Conservation (phyloP, 2,329 filamentous ascomycete genomes). For the Diaporthe ampelina region DNA sequence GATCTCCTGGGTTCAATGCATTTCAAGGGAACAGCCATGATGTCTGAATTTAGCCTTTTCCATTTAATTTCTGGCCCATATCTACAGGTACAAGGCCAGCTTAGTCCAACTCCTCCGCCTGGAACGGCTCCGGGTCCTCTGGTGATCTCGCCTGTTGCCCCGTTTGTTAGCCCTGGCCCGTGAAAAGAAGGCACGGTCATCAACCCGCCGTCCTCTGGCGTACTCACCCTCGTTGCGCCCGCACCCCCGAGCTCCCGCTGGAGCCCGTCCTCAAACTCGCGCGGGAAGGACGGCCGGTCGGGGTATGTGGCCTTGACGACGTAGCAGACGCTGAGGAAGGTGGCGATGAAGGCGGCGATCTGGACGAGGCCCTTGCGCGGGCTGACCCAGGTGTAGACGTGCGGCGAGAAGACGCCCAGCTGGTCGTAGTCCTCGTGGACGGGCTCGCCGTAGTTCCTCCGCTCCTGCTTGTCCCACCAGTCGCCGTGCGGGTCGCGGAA, state of each 20-base stretch:
- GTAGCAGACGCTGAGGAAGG: slow-evolving; percentile 75
- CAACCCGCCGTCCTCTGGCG: background rate
- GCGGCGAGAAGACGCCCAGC: slow-evolving; percentile 88
- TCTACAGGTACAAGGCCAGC: slow-evolving; percentile 45
- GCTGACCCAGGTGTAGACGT: slow-evolving; percentile 88
- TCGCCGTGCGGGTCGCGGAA: slow-evolving; percentile 92
- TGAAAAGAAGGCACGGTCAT: too few relatives aligned
- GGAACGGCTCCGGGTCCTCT: slow-evolving; percentile 67
- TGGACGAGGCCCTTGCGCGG: slow-evolving; percentile 78
- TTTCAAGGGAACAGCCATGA: background rate
- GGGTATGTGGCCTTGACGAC: slow-evolving; percentile 79
- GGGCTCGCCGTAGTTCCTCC: slow-evolving; percentile 96
- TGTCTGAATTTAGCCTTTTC: background rate
- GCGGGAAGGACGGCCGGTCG: slow-evolving; percentile 77
- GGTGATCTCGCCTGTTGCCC: slow-evolving; percentile 65
- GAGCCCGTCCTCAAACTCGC: slow-evolving; percentile 80
- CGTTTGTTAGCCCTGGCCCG: slow-evolving; percentile 31
- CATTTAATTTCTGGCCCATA: background rate
- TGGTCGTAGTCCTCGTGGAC: slow-evolving; percentile 97
- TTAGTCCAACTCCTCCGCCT: slow-evolving; percentile 47
- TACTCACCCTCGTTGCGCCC: slow-evolving; percentile 75
- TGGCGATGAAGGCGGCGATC: slow-evolving; percentile 75
- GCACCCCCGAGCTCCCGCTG: slow-evolving; percentile 82
- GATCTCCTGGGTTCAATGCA: background rate
- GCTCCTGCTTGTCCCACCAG: slow-evolving; percentile 98